A percentile compares a stretch with the other conserved stretches of the same genome.
Evolutionary conservation across 805 yeast species (phyloP).

Genomic region (Starmerella stigmatis): DNA sequence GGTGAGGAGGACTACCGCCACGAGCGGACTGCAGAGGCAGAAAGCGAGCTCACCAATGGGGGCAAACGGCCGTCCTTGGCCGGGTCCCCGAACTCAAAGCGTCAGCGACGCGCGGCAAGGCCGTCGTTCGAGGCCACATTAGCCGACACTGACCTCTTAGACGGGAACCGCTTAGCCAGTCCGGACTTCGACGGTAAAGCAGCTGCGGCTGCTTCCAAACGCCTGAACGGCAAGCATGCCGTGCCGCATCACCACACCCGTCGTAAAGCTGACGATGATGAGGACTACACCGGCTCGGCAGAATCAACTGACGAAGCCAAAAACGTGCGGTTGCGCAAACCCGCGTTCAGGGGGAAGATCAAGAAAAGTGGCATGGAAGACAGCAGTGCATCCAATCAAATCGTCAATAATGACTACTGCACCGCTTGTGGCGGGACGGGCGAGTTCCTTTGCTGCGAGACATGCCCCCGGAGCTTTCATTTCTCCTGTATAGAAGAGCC

Average conservation of each 20-base stretch:
- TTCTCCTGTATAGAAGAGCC: slow-evolving; percentile 90
- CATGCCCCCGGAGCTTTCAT: slow-evolving; percentile 87
- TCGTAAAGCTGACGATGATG: no score
- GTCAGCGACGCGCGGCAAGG: slow-evolving; percentile 5
- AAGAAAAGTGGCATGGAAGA: slow-evolving; percentile 10
- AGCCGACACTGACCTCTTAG: not conserved
- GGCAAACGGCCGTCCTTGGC: not conserved
- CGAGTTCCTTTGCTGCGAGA: slow-evolving; percentile 82
- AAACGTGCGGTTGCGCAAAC: not conserved
- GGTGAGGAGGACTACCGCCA: slow-evolving; percentile 21
- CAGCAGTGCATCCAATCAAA: slow-evolving; percentile 11
- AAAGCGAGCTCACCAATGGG: not conserved
- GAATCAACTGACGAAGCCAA: no score
- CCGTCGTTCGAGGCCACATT: slow-evolving; percentile 2
- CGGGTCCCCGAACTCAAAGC: not conserved
- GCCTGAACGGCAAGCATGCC: no score
- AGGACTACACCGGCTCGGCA: no score
- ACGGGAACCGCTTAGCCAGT: no score
- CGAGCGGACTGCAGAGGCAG: slow-evolving; percentile 4
- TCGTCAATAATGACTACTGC: slow-evolving; percentile 75
- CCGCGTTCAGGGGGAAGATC: not conserved
- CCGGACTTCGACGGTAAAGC: no score
- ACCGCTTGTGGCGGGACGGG: slow-evolving; percentile 87
- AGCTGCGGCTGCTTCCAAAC: no score
- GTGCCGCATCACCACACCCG: no score